These are phyloP conservation scores for Warburgia ugandensis DNA, from an alignment of 164 flowering plant species.

Conservation along the genomic window DNA sequence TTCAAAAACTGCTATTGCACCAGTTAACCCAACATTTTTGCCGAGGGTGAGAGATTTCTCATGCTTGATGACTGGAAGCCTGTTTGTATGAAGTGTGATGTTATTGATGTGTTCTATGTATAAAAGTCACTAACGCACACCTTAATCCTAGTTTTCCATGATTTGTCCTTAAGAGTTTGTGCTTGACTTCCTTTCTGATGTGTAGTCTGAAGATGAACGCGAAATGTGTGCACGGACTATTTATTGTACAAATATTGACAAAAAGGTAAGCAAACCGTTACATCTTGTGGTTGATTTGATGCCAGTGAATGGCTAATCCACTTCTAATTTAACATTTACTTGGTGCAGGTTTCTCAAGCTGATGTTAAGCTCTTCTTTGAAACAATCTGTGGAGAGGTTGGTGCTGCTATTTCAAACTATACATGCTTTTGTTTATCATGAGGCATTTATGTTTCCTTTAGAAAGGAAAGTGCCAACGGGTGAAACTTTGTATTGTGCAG, in stretches of 20 bases:
- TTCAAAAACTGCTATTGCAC: constrained; percentile 88
- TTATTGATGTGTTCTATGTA: not conserved
- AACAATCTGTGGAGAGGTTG: constrained; percentile 74
- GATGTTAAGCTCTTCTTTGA: constrained; percentile 76
- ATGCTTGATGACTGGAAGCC: not conserved
- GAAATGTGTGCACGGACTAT: constrained; percentile 88
- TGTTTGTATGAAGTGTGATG: not conserved
- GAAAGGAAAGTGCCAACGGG: not conserved
- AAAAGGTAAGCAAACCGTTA: constrained; percentile 44
- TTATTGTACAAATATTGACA: constrained; percentile 81
- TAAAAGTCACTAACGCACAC: not conserved
- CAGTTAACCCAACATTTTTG: constrained; percentile 76
- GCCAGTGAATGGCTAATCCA: not conserved
- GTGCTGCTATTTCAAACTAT: constrained; percentile 8
- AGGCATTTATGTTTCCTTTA: not conserved
- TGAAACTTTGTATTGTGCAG: constrained; percentile 24
- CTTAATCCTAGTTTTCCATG: not conserved
- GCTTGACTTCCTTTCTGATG: not conserved
- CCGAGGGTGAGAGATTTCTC: constrained; percentile 50
- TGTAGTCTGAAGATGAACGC: constrained; percentile 73
- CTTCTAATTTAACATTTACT: not conserved
- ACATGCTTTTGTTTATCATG: constrained; percentile 1
- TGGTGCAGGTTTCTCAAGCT: constrained; percentile 58
- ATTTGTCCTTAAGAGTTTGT: not conserved
- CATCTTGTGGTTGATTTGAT: constrained; percentile 4